These are phyloP conservation scores for Phtheirospermum japonicum DNA, from an alignment of 257 asterid species.

Conservation along the genomic window DNA sequence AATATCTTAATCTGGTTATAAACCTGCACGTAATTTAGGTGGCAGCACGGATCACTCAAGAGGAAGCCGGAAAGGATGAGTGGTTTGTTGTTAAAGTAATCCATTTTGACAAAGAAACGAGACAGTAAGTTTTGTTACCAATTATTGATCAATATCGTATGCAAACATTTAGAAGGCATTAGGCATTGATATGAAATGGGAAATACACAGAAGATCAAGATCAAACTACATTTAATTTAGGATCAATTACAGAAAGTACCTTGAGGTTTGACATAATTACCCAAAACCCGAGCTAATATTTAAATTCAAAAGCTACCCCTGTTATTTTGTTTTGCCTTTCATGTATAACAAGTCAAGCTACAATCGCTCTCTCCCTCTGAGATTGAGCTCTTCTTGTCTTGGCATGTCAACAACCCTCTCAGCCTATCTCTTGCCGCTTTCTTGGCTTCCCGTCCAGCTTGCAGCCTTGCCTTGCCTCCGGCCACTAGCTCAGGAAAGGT, in stretches of 20 bases:
- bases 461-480: too few relatives aligned
- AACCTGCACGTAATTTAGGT: constrained; percentile 47
- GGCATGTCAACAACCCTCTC: too few relatives aligned
- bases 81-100: constrained; percentile 96
- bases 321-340: too few relatives aligned
- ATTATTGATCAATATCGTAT: neutral
- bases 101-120: constrained; percentile 89
- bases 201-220: constrained; percentile 8
- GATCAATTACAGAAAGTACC: neutral
- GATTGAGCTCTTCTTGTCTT: too few relatives aligned
- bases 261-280: too few relatives aligned
- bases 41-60: constrained; percentile 91
- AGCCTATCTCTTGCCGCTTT: too few relatives aligned
- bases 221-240: neutral
- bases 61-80: constrained; percentile 86
- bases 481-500: too few relatives aligned
- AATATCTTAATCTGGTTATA: neutral
- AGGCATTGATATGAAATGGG: neutral
- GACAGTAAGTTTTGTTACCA: constrained; percentile 55
- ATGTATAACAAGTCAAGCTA: too few relatives aligned
- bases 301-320: too few relatives aligned
- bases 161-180: neutral
- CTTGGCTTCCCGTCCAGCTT: too few relatives aligned
- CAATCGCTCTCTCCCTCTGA: too few relatives aligned
- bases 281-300: too few relatives aligned